phyloP scores from a whole-genome alignment of 169 alveolate genomes.

The Plasmodium malariae region DNA sequence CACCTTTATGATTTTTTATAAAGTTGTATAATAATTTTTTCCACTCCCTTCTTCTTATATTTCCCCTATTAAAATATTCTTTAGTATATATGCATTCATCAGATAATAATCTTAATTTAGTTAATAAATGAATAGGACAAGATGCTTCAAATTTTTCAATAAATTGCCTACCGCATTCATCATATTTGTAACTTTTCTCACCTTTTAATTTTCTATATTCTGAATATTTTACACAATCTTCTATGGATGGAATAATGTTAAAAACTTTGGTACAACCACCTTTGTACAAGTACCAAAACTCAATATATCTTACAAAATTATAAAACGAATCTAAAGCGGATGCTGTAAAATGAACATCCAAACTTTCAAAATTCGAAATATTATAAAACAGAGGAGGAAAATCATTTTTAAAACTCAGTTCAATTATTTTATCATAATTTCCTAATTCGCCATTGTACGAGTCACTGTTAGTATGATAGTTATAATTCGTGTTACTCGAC shows the following conservation, averaged over 20 bases:
- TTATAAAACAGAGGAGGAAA: slow-evolving; percentile 49
- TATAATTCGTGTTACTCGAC: background rate
- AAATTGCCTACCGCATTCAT: slow-evolving; percentile 24
- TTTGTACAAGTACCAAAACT: slow-evolving; percentile 54
- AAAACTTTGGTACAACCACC: slow-evolving; percentile 58
- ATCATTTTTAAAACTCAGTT: slow-evolving; percentile 53
- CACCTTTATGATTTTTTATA: slow-evolving; percentile 47
- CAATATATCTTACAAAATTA: slow-evolving; percentile 56
- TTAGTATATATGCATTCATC: slow-evolving; percentile 56
- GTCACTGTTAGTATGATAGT: background rate
- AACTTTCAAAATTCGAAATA: slow-evolving; percentile 20
- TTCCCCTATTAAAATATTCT: slow-evolving; percentile 47
- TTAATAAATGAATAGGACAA: slow-evolving; percentile 64
- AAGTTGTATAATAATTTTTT: slow-evolving; percentile 49
- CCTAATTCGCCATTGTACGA: background rate
- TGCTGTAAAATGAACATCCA: slow-evolving; percentile 29
- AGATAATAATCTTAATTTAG: slow-evolving; percentile 46
- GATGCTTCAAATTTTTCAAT: slow-evolving; percentile 60
- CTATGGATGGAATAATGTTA: slow-evolving; percentile 51
- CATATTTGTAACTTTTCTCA: slow-evolving; percentile 34
- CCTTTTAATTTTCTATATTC: slow-evolving; percentile 39
- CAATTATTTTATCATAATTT: slow-evolving; percentile 48
- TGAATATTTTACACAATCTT: slow-evolving; percentile 61
- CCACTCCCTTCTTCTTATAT: slow-evolving; percentile 57
- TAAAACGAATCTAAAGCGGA: slow-evolving; percentile 42